Evolutionary conservation across 2,329 filamentous ascomycete species (phyloP), one percentile per base, ranked within the genome.

Genomic region (Lachnellula arida): DNA sequence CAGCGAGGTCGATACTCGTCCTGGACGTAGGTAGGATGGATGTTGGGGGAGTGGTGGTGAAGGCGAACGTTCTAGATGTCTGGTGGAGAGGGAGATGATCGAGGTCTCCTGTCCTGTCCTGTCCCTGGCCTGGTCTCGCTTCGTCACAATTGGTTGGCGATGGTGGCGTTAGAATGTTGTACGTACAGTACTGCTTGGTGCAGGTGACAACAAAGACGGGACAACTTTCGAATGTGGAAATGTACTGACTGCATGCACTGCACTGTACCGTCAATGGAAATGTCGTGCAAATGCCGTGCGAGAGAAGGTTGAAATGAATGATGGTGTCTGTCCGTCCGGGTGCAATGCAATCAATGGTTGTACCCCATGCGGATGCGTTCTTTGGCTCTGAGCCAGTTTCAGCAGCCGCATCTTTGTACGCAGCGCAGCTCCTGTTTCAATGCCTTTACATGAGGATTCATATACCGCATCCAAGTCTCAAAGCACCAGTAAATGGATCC

Each of bases 1-100:
- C 60, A 61, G 62, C 62, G 62, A 63, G 60, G 50, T 51, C 51
- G 22, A 43, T 46, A 43, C 35, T 28, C 43, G 48, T 55, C 43
- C 50, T 57, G 48, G 48, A 58, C 34, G 54, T 35, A 44, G 28
- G 49, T 28, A 17, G 23, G 12, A 4, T 17, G 23, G 12, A 17
- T 40, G 44, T 51, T 49, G 53, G 40, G 43, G 46, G 50, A 47
- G 15, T 14, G 47, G 28, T 23, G 48, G 19, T 19, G 42, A 23
- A 23, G 5, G 19, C 6, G 17, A 32, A 17, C 2, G 48, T 23
- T 35, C 22, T 25, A 22, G 19, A 39, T 19, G 39, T 37, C 25
- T 62, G 37, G 43, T 55, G 44, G 46, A 48, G 32, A 39, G n/a
- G 40, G 50, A 34, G 44, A 17, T 35, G 44, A 17, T 35, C 15